Evolutionary conservation across 2,329 filamentous ascomycete species (phyloP).

Genomic region (Neonectria sp.): DNA sequence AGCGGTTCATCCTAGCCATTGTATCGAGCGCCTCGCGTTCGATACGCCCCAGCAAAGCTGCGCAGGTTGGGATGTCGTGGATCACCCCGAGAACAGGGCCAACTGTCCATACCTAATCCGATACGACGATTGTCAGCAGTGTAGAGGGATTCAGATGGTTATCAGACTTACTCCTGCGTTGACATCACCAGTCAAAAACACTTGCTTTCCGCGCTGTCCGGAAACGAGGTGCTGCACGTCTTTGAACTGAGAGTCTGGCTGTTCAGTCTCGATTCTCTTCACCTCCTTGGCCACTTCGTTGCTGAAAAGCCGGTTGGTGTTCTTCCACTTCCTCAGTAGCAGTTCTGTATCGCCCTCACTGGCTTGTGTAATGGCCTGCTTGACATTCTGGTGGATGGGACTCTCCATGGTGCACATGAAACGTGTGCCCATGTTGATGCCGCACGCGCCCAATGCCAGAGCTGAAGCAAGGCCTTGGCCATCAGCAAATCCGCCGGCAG

Average conservation of each 20-base stretch:
- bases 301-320: constrained; percentile 87
- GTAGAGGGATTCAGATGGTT: background rate
- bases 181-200: constrained; percentile 90
- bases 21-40: background rate
- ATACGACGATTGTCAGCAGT: background rate
- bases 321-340: constrained; percentile 89
- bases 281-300: constrained; percentile 89
- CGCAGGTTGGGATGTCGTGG: constrained; percentile 82
- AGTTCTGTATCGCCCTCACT: constrained; percentile 92
- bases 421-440: constrained; percentile 97
- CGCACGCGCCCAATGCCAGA: constrained; percentile 87
- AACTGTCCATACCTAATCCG: constrained; percentile 78
- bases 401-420: constrained; percentile 97
- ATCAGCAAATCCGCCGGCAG: constrained; percentile 93
- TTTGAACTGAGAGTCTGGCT: constrained; percentile 86
- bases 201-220: constrained; percentile 89
- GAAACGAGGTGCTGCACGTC: constrained; percentile 89
- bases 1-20: background rate
- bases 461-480: constrained; percentile 93
- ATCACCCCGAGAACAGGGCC: constrained; percentile 93
- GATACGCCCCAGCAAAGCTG: background rate
- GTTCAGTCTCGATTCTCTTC: constrained; percentile 85
- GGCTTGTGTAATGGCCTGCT: constrained; percentile 88
- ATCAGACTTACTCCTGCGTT: constrained; percentile 79
- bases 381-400: constrained; percentile 92